A percentile compares a stretch with the other conserved stretches of the same genome.
Evolutionary conservation across 345 rosid species (phyloP).

Genomic region (Corchorus capsularis): DNA sequence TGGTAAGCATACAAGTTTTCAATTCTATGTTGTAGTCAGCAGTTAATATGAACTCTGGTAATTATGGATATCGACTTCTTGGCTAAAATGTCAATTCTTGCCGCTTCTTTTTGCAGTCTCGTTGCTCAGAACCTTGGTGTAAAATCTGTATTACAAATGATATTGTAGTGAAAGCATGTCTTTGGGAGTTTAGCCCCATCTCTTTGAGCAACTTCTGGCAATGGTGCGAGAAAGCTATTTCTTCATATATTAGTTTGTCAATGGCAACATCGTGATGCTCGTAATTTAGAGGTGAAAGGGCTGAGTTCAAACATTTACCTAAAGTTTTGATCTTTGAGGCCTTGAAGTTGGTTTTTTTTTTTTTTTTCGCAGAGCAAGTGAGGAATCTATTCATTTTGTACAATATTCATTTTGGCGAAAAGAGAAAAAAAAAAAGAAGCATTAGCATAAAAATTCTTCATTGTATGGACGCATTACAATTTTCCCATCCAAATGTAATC

Average conservation of each 20-base stretch:
- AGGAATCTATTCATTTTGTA: slow-evolving; percentile 23
- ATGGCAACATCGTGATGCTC: slow-evolving; percentile 6
- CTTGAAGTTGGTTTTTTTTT: slow-evolving; percentile 21
- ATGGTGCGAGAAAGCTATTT: slow-evolving; percentile 16
- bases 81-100: not conserved
- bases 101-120: slow-evolving; percentile 34
- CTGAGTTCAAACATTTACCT: slow-evolving; percentile 21
- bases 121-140: slow-evolving; percentile 20
- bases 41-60: not conserved
- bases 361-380: slow-evolving; percentile 24
- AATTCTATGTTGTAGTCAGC: not conserved
- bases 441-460: not conserved
- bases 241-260: not conserved
- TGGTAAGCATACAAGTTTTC: slow-evolving; percentile 20
- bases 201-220: slow-evolving; percentile 21
- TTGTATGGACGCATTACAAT: slow-evolving; percentile 1
- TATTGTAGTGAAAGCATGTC: slow-evolving; percentile 17
- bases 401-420: not conserved
- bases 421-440: too few species aligned
- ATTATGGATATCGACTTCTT: not conserved
- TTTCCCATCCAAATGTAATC: not conserved
- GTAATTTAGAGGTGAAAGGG: slow-evolving; percentile 22
- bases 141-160: slow-evolving; percentile 26
- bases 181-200: slow-evolving; percentile 6
- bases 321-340: slow-evolving; percentile 24